Evolutionary conservation across 1,139 yeast species (phyloP), one percentile per base, ranked within the genome.

Genomic region (Pichia sp.): DNA sequence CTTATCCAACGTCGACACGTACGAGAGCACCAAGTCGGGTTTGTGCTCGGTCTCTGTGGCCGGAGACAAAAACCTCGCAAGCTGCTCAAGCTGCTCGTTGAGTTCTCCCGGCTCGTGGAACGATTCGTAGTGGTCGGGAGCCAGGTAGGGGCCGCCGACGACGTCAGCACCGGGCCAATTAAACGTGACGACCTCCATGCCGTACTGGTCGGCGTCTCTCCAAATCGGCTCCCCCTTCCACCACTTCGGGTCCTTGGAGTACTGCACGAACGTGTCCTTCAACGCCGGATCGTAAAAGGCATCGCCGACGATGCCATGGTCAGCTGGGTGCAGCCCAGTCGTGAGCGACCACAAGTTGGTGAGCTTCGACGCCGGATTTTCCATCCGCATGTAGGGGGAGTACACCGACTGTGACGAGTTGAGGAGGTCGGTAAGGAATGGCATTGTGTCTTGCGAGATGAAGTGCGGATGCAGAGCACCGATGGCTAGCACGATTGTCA

Each of bases 181-280:
- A 67, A 91, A 96, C n/a, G 89, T 85, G 0, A 95, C 96, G 2
- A 87, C 74, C 14, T 74, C 74, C 5, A 87, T 78, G 0, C 83
- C 85, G 58, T 86, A 87, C n/a, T 69, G 68, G 30, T 74, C 74
- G 0, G 95, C 91, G 0, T 96, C 87, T 48, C 76, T 73, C 97
- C 97, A 91, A 30, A 91, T 68, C 0, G 97, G 95, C 66, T 88
- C 95, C 34, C 96, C 96, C 9, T 95, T 93, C 96, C 96, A 89
- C 74, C 88, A 87, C 34, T 75, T 80, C 0, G 84, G 83, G 52
- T 78, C 64, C 33, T 75, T 72, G 0, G 86, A 83, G 55, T 84
- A 74, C 61, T 85, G 85, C 50, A 81, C 73, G 67, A 90, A 90
- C 64, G 81, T 83, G 58, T 76, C 78, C 3, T 77, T 67, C 29